phyloP scores from a whole-genome alignment of 306 rosid species.

The Glycine soja region DNA sequence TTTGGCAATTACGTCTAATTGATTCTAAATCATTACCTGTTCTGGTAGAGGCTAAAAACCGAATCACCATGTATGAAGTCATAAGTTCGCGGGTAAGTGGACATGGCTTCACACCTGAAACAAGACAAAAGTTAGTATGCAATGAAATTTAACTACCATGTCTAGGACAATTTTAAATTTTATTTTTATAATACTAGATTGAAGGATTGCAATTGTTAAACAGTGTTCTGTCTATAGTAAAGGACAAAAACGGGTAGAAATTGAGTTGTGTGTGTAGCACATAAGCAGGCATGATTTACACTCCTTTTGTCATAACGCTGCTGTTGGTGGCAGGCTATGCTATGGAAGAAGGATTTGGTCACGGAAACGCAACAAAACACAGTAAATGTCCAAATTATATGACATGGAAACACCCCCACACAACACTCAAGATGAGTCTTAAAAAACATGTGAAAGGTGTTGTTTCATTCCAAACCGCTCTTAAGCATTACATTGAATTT shows the following conservation, averaged over 20 bases:
- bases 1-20: slow-evolving; percentile 12
- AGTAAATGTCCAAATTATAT: background rate
- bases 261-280: background rate
- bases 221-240: slow-evolving; percentile 26
- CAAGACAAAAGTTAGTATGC: slow-evolving; percentile 33
- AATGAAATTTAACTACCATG: slow-evolving; percentile 34
- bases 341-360: background rate
- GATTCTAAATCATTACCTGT: slow-evolving; percentile 61
- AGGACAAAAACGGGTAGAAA: slow-evolving; percentile 7
- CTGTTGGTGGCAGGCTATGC: too few relatives aligned
- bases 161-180: slow-evolving; percentile 25
- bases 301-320: too few relatives aligned
- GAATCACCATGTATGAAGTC: slow-evolving; percentile 95
- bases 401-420: background rate
- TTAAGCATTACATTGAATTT: too few relatives aligned
- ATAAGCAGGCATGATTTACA: slow-evolving; percentile 30
- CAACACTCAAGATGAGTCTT: too few relatives aligned
- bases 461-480: background rate
- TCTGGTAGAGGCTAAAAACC: slow-evolving; percentile 72
- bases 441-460: background rate
- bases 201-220: slow-evolving; percentile 32
- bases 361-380: background rate
- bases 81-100: slow-evolving; percentile 91
- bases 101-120: slow-evolving; percentile 95
- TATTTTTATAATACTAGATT: slow-evolving; percentile 13